These are phyloP conservation scores for Phaeophleospora eucalypticola DNA, from an alignment of 2,329 filamentous ascomycete genomes.

Conservation along the genomic window DNA sequence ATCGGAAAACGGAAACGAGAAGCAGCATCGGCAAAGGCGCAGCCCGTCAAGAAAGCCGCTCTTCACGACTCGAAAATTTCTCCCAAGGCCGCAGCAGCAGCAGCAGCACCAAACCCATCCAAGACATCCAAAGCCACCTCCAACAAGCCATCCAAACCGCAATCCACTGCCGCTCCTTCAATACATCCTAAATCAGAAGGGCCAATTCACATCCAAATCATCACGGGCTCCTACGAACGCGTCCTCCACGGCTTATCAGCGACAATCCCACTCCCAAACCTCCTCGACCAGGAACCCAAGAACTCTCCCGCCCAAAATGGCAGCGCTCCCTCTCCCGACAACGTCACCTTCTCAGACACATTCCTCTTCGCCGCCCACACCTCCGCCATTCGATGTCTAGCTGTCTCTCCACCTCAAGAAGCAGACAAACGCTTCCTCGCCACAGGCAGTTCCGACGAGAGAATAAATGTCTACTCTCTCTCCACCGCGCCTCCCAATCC, in stretches of 20 bases:
- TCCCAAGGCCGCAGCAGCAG: neutral
- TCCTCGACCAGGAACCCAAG: constrained; percentile 6
- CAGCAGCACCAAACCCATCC: too few relatives aligned
- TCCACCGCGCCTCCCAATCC: constrained; percentile 45
- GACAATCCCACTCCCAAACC: constrained; percentile 49
- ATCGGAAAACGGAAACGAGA: constrained; percentile 21
- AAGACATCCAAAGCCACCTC: too few relatives aligned
- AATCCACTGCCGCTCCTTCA: too few relatives aligned
- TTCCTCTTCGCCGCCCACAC: constrained; percentile 94
- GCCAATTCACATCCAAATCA: constrained; percentile 70
- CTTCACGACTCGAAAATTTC: constrained; percentile 5
- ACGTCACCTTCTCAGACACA: constrained; percentile 74
- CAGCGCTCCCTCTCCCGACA: constrained; percentile 20
- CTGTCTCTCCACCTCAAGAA: constrained; percentile 64
- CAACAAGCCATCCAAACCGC: neutral
- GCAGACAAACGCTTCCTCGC: constrained; percentile 81
- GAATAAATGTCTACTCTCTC: constrained; percentile 76
- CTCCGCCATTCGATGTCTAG: constrained; percentile 84
- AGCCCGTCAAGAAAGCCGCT: constrained; percentile 16
- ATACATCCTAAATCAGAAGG: too few relatives aligned
- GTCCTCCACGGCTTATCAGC: constrained; percentile 86
- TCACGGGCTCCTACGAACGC: constrained; percentile 90
- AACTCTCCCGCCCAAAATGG: constrained; percentile 15
- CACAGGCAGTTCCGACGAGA: constrained; percentile 86
- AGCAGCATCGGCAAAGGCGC: constrained; percentile 7